These are phyloP conservation scores for Chenopodium berlandieri DNA, from an alignment of 148 eudicot species.

Conservation along the genomic window DNA sequence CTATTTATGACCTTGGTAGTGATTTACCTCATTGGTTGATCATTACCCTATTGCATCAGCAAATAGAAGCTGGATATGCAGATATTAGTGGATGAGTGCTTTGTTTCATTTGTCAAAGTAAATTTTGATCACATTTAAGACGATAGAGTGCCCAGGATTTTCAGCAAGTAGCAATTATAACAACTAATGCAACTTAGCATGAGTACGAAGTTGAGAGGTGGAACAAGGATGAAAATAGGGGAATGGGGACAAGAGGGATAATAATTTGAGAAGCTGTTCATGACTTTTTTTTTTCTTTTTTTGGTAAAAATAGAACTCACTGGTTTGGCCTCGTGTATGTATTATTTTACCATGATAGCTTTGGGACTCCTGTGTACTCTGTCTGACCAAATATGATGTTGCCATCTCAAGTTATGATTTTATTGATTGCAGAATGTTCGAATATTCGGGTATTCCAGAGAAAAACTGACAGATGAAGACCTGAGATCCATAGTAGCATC, in stretches of 20 bases:
- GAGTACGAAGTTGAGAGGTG: background rate
- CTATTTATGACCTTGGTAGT: background rate
- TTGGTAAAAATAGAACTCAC: background rate
- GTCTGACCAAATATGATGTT: background rate
- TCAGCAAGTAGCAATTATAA: background rate
- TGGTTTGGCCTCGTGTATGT: background rate
- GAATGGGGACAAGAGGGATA: background rate
- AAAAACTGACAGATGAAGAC: constrained; percentile 34
- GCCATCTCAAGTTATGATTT: background rate
- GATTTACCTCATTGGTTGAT: background rate
- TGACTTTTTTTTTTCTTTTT: background rate
- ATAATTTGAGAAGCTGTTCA: background rate
- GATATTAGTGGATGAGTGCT: background rate
- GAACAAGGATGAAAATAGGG: background rate
- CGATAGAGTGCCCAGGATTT: background rate
- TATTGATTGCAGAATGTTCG: constrained; percentile 33
- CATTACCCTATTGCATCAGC: background rate
- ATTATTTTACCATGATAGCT: background rate
- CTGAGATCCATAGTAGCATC: constrained; percentile 36
- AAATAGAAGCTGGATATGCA: background rate
- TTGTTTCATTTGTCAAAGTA: background rate
- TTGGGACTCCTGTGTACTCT: background rate
- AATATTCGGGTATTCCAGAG: constrained; percentile 35
- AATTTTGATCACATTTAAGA: background rate
- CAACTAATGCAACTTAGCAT: background rate